phyloP scores from a whole-genome alignment of 2,329 filamentous ascomycete genomes.

The Metarhizium humberi region DNA sequence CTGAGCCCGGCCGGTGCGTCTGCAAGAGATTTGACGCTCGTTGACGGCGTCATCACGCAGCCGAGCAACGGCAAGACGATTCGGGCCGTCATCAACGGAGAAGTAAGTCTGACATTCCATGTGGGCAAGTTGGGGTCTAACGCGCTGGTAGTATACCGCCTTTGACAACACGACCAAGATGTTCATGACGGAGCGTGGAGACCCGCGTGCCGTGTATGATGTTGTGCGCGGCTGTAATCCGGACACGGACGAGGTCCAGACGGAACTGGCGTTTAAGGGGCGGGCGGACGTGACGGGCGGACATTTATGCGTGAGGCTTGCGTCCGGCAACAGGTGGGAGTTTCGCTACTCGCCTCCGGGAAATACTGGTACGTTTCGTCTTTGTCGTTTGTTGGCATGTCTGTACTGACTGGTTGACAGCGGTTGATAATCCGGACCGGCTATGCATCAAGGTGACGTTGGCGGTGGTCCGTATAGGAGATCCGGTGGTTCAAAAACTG shows the following conservation, averaged over 20 bases:
- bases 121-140: too few relatives aligned
- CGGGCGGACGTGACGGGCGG: conserved; percentile 23
- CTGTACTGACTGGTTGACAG: not conserved
- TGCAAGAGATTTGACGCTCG: conserved; percentile 26
- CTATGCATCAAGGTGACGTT: conserved; percentile 6
- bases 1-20: conserved; percentile 26
- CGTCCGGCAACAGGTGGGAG: conserved; percentile 28
- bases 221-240: conserved; percentile 32
- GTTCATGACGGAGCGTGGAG: conserved; percentile 35
- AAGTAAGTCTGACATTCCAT: conserved; percentile 18
- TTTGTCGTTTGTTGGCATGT: not conserved
- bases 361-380: conserved; percentile 22
- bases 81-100: conserved; percentile 34
- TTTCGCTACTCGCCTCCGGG: conserved; percentile 32
- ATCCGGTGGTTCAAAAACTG: too few relatives aligned
- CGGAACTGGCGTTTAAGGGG: conserved; percentile 24
- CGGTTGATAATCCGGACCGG: not conserved
- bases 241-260: conserved; percentile 29
- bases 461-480: not conserved
- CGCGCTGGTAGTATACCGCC: conserved; percentile 23
- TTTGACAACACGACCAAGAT: conserved; percentile 37
- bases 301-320: conserved; percentile 27
- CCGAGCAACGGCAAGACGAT: conserved; percentile 15
- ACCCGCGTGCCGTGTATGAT: conserved; percentile 30
- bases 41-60: conserved; percentile 24